phyloP scores from a whole-genome alignment of 2,329 filamentous ascomycete species.

The Colletotrichum siamense region DNA sequence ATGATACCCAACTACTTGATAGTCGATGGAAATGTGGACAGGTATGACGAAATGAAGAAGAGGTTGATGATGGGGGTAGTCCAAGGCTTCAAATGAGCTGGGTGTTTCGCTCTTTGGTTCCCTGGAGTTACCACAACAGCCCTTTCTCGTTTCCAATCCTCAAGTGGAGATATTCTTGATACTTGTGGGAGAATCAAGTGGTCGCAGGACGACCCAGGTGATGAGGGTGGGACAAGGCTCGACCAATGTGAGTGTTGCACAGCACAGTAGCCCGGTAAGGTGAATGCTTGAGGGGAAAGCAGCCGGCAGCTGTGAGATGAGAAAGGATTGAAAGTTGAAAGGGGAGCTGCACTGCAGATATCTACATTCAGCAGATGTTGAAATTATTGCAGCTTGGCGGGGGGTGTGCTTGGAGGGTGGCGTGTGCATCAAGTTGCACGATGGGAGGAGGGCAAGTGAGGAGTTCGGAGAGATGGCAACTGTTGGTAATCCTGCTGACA shows the following conservation, averaged over 20 bases:
- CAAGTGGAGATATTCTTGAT: neutral
- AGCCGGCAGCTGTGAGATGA: neutral
- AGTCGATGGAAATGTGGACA: neutral
- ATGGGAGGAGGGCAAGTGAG: neutral
- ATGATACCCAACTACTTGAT: neutral
- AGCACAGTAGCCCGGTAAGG: neutral
- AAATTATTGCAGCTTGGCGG: neutral
- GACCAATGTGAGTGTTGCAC: neutral
- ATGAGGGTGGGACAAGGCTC: neutral
- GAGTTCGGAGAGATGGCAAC: neutral
- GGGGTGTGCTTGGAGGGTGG: neutral
- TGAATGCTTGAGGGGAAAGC: neutral
- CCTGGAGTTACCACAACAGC: neutral
- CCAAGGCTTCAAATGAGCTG: neutral
- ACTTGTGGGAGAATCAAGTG: constrained; percentile 14
- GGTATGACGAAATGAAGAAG: neutral
- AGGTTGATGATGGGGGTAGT: neutral
- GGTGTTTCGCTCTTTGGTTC: neutral
- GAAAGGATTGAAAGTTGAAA: constrained; percentile 5
- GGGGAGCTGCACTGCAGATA: neutral
- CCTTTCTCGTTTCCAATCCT: neutral
- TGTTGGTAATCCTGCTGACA: neutral
- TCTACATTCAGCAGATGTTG: constrained; percentile 15
- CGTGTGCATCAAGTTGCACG: constrained; percentile 3
- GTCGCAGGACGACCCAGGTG: neutral